A percentile compares a stretch with the other conserved stretches of the same genome.
Conservation (phyloP, 139 green algal species). For the Asterochloris erici region DNA sequence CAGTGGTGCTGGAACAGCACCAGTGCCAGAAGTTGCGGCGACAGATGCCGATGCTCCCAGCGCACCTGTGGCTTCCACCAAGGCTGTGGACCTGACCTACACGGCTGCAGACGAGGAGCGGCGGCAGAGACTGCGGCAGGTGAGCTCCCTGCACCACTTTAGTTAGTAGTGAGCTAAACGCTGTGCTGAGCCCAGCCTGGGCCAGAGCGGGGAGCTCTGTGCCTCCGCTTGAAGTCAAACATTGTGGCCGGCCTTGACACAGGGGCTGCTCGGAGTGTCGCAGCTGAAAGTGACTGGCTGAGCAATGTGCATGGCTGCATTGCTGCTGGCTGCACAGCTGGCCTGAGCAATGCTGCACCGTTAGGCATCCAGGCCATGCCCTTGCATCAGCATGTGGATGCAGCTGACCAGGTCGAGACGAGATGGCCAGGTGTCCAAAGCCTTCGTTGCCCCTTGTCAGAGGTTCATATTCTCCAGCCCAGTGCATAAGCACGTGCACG, state of each 20-base stretch:
- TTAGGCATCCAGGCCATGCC: too few relatives aligned
- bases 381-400: too few relatives aligned
- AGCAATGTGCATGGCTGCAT: neutral
- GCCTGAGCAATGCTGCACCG: too few relatives aligned
- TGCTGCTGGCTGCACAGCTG: neutral
- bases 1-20: neutral
- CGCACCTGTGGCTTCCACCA: neutral
- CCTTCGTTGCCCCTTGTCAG: neutral
- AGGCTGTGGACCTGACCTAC: slow-evolving; percentile 4
- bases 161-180: neutral
- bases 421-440: neutral
- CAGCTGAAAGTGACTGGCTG: neutral
- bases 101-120: slow-evolving; percentile 34
- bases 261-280: neutral
- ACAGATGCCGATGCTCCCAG: neutral
- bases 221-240: too few relatives aligned
- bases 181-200: neutral
- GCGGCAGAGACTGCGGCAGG: slow-evolving; percentile 36
- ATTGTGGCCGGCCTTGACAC: neutral
- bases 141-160: neutral
- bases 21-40: neutral
- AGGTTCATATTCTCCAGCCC: neutral
- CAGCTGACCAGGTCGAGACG: too few relatives aligned
- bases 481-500: neutral
- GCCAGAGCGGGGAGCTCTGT: neutral